Evolutionary conservation across 805 yeast species (phyloP), one percentile per base, ranked within the genome.

Genomic region (Cyberlindnera veronae): DNA sequence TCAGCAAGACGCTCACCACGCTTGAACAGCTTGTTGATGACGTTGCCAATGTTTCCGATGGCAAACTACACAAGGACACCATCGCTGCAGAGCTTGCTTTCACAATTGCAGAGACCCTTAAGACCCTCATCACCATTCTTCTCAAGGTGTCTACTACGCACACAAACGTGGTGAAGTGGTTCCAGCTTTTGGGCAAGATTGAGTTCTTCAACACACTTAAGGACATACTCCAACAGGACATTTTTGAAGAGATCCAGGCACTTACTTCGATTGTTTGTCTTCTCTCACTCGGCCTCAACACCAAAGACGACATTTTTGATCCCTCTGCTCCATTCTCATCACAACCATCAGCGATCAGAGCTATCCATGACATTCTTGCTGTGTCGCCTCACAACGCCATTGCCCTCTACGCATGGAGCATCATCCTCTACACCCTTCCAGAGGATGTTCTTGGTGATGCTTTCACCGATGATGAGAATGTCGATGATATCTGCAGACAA

Each of bases 381-480:
- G 53, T 61, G 9, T 52, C 71, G 1, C 58, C 64, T 11, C 42
- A 61, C 3, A 74, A 75, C 45, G 63, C 84, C 3, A 57, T 82
- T 10, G 63, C 80, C 1, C 57, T 77, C 32, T 83, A 81, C 53
- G 72, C 77, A 17, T 84, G 91, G 91, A 74, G 85, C 22, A 73
- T 81, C 12, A 58, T 79, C 10, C 55, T 79, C 10, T 76, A 76
- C 48, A 63, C 81, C 17, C 39, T 57, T 8, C 77, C 79, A 44
- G 66, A 67, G 7, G 63, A 69, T 16, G 52, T 73, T 3, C 51
- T 74, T n/a, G 69, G 68, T 32, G 72, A 71, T 29, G 53, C 54
- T 15, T 62, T 68, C 21, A 55, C 56, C 3, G 45, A 45, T 8
- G 51, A 52, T 10, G 42, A 47, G n/a, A 52, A 54, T 3, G 33